Conservation (phyloP, 1,284 basidiomycete genomes). For the Ganoderma multipileum region DNA sequence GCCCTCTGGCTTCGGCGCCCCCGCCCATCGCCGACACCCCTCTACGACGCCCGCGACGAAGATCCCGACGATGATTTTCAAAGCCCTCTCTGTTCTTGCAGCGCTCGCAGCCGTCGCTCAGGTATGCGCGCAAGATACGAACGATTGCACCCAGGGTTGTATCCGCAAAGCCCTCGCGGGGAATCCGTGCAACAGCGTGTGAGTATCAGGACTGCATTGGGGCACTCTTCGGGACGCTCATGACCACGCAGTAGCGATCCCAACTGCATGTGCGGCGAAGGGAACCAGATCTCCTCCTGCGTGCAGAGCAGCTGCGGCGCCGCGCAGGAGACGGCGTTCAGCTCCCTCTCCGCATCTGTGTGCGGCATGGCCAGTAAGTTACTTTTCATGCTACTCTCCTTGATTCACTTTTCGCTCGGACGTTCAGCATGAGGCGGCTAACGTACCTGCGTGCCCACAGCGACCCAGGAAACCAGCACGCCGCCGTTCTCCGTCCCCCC, state of each 20-base stretch:
- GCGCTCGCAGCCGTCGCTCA: not conserved
- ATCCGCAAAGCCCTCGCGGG: not conserved
- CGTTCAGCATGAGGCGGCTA: not conserved
- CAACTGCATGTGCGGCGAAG: conserved; percentile 14
- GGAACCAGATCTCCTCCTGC: conserved; percentile 1
- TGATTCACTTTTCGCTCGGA: not conserved
- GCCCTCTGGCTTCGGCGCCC: not conserved
- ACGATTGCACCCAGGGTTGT: not conserved
- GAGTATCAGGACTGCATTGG: not conserved
- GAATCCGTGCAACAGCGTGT: conserved; percentile 6
- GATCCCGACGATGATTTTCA: conserved; percentile 1
- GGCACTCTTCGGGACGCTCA: not conserved
- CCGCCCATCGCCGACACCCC: not conserved
- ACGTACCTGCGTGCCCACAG: not conserved
- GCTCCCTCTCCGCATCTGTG: conserved; percentile 4
- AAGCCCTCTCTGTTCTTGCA: not conserved
- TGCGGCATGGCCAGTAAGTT: conserved; percentile 1
- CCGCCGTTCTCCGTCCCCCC: not conserved
- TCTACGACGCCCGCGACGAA: not conserved
- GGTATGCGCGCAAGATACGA: not conserved
- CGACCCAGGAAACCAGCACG: not conserved
- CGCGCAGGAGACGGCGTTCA: not conserved
- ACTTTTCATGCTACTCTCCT: not conserved
- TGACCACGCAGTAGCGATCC: not conserved
- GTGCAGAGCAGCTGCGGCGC: not conserved